Evolutionary conservation across 306 rosid species (phyloP).

Genomic region (Nissolia schottii): DNA sequence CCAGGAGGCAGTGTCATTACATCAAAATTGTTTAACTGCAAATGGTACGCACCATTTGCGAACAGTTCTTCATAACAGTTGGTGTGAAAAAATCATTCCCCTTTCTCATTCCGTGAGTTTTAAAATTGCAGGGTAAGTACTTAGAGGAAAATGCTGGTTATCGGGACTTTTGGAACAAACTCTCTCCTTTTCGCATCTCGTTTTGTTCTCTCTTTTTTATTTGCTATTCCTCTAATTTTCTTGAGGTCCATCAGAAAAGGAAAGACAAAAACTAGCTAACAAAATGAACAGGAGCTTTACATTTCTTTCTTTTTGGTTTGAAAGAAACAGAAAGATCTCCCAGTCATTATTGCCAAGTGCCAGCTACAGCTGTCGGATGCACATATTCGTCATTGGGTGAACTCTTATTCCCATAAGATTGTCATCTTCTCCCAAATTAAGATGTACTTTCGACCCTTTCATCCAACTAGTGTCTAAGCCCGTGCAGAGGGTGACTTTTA

Average conservation of each 20-base stretch:
- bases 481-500: no score
- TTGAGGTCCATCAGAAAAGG: neutral
- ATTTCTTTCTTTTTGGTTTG: no score
- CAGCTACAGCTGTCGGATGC: neutral
- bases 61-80: neutral
- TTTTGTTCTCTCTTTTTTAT: no score
- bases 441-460: neutral
- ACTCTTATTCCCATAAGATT: neutral
- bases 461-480: no score
- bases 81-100: slow-evolving; percentile 13
- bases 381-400: neutral
- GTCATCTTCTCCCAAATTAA: neutral
- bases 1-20: slow-evolving; percentile 3
- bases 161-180: neutral
- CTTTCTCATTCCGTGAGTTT: no score
- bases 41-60: neutral
- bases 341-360: neutral
- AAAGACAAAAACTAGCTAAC: neutral
- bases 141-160: neutral
- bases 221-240: neutral
- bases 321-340: neutral
- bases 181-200: no score
- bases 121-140: neutral
- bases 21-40: slow-evolving; percentile 10
- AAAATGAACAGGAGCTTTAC: no score